phyloP scores from a whole-genome alignment of 805 yeast species.

The Danielozyma ontarioensis region DNA sequence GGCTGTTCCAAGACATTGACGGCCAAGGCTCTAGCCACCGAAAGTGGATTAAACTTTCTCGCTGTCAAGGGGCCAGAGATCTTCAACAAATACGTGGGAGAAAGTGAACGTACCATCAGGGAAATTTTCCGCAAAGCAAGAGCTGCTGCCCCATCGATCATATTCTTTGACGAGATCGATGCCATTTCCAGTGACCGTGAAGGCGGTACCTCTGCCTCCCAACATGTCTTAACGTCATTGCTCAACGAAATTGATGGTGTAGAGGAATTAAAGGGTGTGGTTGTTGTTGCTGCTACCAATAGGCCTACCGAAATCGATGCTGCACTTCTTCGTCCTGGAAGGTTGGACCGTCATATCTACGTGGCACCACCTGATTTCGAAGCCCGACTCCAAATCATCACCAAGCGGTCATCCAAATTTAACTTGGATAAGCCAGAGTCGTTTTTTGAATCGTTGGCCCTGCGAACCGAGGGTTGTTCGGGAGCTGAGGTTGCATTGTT shows the following conservation, averaged over 20 bases:
- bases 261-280: constrained; percentile 89
- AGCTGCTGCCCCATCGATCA: constrained; percentile 91
- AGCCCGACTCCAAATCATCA: constrained; percentile 75
- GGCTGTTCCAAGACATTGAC: constrained; percentile 95
- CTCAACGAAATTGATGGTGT: constrained; percentile 97
- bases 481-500: constrained; percentile 93
- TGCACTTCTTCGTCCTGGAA: constrained; percentile 91
- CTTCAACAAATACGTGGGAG: constrained; percentile 93
- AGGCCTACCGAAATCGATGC: constrained; percentile 91
- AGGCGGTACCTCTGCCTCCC: constrained; percentile 62
- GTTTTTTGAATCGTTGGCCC: constrained; percentile 51
- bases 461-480: constrained; percentile 79
- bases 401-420: constrained; percentile 66
- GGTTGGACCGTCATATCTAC: constrained; percentile 88
- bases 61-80: constrained; percentile 98
- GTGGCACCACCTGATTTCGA: constrained; percentile 86
- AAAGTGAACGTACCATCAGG: constrained; percentile 87
- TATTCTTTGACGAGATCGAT: constrained; percentile 95
- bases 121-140: constrained; percentile 91
- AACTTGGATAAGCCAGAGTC: constrained; percentile 36
- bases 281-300: constrained; percentile 93
- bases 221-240: constrained; percentile 83
- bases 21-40: constrained; percentile 94
- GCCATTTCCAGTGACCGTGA: constrained; percentile 81
- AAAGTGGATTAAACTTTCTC: constrained; percentile 86